phyloP scores from a whole-genome alignment of 306 rosid species.

The Dicorynia guianensis region DNA sequence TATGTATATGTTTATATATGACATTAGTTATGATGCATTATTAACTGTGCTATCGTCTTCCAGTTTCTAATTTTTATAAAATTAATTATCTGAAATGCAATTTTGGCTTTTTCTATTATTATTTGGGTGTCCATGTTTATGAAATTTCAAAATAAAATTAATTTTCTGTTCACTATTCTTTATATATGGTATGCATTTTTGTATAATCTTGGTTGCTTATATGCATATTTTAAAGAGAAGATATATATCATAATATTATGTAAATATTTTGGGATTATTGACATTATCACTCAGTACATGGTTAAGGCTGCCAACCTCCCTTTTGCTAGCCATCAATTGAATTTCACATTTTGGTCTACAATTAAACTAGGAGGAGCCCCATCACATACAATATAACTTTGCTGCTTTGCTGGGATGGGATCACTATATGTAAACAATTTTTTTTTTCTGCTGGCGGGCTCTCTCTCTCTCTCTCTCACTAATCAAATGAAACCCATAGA shows the following conservation, averaged over 20 bases:
- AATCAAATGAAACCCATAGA: conserved; percentile 11
- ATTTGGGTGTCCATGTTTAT: not conserved
- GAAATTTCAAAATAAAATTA: conserved; percentile 26
- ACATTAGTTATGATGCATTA: conserved; percentile 7
- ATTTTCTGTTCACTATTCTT: conserved; percentile 23
- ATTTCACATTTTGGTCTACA: conserved; percentile 26
- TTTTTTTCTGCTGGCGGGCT: not conserved
- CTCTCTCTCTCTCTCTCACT: too few relatives aligned
- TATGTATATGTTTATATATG: conserved; percentile 42
- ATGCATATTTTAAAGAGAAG: not conserved
- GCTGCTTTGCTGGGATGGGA: conserved; percentile 14
- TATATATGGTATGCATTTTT: conserved; percentile 11
- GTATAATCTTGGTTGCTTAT: conserved; percentile 20
- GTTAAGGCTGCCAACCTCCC: conserved; percentile 9
- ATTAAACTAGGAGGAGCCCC: not conserved
- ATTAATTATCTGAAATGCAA: conserved; percentile 20
- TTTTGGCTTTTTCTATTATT: conserved; percentile 9
- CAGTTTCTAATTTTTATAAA: conserved; percentile 31
- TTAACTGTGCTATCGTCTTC: conserved; percentile 25
- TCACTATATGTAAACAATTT: conserved; percentile 15
- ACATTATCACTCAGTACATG: conserved; percentile 22
- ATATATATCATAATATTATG: not conserved
- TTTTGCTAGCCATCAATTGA: conserved; percentile 12
- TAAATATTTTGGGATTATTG: conserved; percentile 23
- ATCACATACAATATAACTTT: conserved; percentile 2